Percentiles rank a stretch among this genome's conserved stretches.
Evolutionary conservation across 2,329 filamentous ascomycete genomes (phyloP).

Genomic region (Zymoseptoria pseudotritici): DNA sequence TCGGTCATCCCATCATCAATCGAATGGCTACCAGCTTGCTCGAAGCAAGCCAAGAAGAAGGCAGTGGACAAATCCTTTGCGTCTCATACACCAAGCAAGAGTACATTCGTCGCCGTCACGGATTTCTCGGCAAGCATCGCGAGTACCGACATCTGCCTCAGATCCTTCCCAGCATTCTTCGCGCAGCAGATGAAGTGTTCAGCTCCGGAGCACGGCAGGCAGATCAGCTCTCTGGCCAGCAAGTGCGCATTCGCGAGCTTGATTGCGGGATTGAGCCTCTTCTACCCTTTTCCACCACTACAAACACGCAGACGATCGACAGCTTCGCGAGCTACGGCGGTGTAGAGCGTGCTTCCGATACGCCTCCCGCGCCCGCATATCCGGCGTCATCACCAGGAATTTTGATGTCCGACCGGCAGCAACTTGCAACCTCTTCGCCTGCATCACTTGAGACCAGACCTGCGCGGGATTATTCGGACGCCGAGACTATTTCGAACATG

Average conservation of each 20-base stretch:
- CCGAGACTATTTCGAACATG: neutral
- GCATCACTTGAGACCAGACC: neutral
- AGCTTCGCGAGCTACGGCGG: conserved; percentile 16
- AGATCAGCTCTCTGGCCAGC: conserved; percentile 18
- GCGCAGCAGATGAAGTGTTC: conserved; percentile 20
- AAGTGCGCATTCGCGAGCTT: conserved; percentile 21
- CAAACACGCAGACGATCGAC: conserved; percentile 23
- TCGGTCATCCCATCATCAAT: neutral
- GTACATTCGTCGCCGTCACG: conserved; percentile 21
- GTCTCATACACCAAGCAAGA: conserved; percentile 20
- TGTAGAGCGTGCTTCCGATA: neutral
- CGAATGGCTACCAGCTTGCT: conserved; percentile 1
- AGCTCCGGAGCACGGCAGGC: neutral
- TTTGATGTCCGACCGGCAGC: neutral
- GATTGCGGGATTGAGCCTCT: conserved; percentile 14
- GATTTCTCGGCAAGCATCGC: conserved; percentile 17
- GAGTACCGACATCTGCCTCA: conserved; percentile 6
- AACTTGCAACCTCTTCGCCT: neutral
- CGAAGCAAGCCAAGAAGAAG: conserved; percentile 11
- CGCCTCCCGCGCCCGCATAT: neutral
- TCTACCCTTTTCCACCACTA: conserved; percentile 21
- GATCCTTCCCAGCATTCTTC: conserved; percentile 10
- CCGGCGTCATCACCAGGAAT: neutral
- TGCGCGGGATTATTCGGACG: neutral
- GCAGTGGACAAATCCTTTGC: conserved; percentile 17